Percentiles rank a stretch among this genome's conserved stretches.
Evolutionary conservation across 1,139 yeast genomes (phyloP).

Genomic region (Blastobotrys capitulatus): DNA sequence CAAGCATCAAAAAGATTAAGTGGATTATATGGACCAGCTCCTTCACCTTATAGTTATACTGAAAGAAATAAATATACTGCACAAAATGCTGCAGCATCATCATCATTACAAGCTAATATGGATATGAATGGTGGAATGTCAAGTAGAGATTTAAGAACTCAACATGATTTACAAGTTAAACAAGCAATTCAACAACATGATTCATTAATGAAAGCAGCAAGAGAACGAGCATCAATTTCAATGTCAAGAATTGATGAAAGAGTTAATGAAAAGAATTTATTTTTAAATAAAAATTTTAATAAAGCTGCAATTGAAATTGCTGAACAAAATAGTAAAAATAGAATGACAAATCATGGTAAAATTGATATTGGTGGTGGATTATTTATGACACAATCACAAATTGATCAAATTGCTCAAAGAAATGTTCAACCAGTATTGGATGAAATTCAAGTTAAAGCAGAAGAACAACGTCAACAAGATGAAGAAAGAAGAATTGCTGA

Average conservation of each 20-base stretch:
- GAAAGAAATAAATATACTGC: neutral
- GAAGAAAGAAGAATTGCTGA: constrained; percentile 49
- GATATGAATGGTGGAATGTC: neutral
- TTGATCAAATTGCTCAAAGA: constrained; percentile 74
- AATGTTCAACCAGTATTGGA: constrained; percentile 81
- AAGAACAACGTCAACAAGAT: constrained; percentile 65
- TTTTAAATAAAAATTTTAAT: constrained; percentile 29
- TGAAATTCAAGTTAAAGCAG: constrained; percentile 69
- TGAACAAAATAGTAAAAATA: constrained; percentile 54
- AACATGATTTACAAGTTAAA: constrained; percentile 34
- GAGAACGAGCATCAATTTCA: constrained; percentile 31
- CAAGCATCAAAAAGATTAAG: constrained; percentile 32
- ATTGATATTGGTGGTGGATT: constrained; percentile 88
- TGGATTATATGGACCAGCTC: constrained; percentile 19
- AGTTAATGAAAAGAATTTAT: constrained; percentile 33
- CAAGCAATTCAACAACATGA: constrained; percentile 14
- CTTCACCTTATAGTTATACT: neutral
- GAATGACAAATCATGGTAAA: constrained; percentile 50
- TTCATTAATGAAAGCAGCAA: constrained; percentile 25
- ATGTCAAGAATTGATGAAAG: constrained; percentile 37
- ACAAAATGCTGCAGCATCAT: constrained; percentile 5
- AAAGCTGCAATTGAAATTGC: constrained; percentile 58
- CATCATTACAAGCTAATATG: constrained; percentile 1
- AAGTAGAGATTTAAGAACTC: neutral
- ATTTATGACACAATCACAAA: constrained; percentile 67